These are phyloP conservation scores for Tuber melanosporum DNA, from an alignment of 495 filamentous ascomycete genomes.

Conservation along the genomic window DNA sequence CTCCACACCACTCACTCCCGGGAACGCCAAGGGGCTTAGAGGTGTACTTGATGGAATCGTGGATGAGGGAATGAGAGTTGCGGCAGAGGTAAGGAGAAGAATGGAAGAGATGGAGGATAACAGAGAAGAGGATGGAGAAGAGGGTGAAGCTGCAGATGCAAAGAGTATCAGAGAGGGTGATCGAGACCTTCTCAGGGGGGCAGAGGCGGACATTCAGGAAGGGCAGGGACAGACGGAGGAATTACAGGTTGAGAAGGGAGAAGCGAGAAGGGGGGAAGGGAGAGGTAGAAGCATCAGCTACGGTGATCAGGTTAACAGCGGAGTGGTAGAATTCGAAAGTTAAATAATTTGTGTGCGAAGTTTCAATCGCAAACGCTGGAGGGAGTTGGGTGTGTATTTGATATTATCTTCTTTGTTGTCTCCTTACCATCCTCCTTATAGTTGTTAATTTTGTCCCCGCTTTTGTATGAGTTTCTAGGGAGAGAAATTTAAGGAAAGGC, in stretches of 20 bases:
- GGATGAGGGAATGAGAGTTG: conserved; percentile 90
- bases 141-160: conserved; percentile 64
- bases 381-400: conserved; percentile 1
- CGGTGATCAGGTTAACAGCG: background rate
- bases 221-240: conserved; percentile 17
- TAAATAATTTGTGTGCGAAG: background rate
- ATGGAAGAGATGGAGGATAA: conserved; percentile 92
- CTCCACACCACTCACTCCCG: conserved; percentile 39
- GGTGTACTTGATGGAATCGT: conserved; percentile 96
- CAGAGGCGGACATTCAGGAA: conserved; percentile 55
- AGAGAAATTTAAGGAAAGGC: background rate
- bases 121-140: conserved; percentile 62
- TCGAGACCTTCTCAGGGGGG: conserved; percentile 59
- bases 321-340: conserved; percentile 6
- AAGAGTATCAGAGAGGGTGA: conserved; percentile 47
- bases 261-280: conserved; percentile 20
- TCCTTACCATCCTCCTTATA: background rate
- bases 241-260: conserved; percentile 15
- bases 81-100: conserved; percentile 75
- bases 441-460: background rate
- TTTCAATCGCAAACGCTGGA: background rate
- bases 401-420: background rate
- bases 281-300: conserved; percentile 21
- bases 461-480: background rate
- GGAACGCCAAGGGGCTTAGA: conserved; percentile 69